These are phyloP conservation scores for Serendipita sp. DNA, from an alignment of 768 basidiomycete species.

Conservation along the genomic window DNA sequence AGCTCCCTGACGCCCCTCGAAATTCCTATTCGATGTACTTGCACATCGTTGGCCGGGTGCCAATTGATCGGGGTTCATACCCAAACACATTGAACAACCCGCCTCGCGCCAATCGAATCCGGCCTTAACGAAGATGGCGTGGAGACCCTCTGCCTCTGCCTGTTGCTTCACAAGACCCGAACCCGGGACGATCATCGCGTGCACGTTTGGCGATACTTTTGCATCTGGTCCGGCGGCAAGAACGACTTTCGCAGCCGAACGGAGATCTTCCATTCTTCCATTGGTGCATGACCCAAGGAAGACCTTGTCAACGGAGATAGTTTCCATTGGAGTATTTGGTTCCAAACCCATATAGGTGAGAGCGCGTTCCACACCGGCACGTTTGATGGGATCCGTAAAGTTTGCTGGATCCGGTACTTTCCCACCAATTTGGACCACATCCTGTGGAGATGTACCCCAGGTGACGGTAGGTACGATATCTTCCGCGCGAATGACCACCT, in stretches of 20 bases:
- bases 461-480: conserved; percentile 84
- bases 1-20: conserved; percentile 52
- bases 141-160: conserved; percentile 78
- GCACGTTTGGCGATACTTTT: conserved; percentile 54
- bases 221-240: conserved; percentile 56
- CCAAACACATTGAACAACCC: conserved; percentile 90
- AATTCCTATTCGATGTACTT: conserved; percentile 85
- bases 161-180: conserved; percentile 84
- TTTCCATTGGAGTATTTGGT: conserved; percentile 62
- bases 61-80: conserved; percentile 90
- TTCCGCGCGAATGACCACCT: conserved; percentile 61
- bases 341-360: conserved; percentile 77
- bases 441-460: conserved; percentile 88
- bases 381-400: conserved; percentile 47
- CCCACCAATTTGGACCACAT: conserved; percentile 70
- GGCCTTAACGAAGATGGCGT: conserved; percentile 71
- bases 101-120: conserved; percentile 94
- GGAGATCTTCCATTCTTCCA: conserved; percentile 82
- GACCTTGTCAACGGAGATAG: conserved; percentile 69
- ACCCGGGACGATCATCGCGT: conserved; percentile 86
- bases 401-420: conserved; percentile 57
- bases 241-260: conserved; percentile 66
- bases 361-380: conserved; percentile 54
- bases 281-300: conserved; percentile 95
- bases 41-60: conserved; percentile 72